A percentile compares a stretch with the other conserved stretches of the same genome.
Evolutionary conservation across 345 rosid species (phyloP).

Genomic region (Acer saccharum): DNA sequence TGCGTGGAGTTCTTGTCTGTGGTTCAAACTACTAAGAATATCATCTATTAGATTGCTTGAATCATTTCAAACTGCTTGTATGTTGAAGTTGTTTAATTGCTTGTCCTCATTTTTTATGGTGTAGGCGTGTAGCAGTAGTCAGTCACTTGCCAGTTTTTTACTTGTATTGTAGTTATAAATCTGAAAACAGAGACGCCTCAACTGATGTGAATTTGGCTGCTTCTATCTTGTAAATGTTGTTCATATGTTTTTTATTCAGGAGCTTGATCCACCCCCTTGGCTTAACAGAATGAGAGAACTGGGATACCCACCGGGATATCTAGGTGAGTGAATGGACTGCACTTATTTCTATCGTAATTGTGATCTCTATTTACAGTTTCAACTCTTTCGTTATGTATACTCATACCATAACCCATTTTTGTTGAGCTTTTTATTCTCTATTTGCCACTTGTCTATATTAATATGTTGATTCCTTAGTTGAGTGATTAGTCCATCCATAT

Average conservation of each 20-base stretch:
- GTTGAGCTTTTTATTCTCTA: too few species aligned
- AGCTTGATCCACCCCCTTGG: constrained; percentile 99
- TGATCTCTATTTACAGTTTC: neutral
- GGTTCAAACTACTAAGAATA: neutral
- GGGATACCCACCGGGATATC: constrained; percentile 96
- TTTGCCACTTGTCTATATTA: too few species aligned
- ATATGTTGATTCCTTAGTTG: too few species aligned
- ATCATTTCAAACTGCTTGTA: constrained; percentile 1
- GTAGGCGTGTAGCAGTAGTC: neutral
- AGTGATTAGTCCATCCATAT: neutral
- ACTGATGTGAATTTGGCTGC: neutral
- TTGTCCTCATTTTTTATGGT: neutral
- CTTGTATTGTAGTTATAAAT: neutral
- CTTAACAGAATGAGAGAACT: constrained; percentile 92
- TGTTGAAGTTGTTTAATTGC: constrained; percentile 7
- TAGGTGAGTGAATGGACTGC: constrained; percentile 48
- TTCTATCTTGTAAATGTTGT: neutral
- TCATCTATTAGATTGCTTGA: neutral
- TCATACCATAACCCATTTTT: neutral
- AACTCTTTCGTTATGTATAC: neutral
- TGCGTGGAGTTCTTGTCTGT: neutral
- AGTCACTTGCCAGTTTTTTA: neutral
- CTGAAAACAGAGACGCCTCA: neutral
- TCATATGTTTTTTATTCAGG: constrained; percentile 42
- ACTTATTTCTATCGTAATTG: neutral